These are phyloP conservation scores for Vitis rupestris DNA, from an alignment of 164 flowering plant species.

Conservation along the genomic window DNA sequence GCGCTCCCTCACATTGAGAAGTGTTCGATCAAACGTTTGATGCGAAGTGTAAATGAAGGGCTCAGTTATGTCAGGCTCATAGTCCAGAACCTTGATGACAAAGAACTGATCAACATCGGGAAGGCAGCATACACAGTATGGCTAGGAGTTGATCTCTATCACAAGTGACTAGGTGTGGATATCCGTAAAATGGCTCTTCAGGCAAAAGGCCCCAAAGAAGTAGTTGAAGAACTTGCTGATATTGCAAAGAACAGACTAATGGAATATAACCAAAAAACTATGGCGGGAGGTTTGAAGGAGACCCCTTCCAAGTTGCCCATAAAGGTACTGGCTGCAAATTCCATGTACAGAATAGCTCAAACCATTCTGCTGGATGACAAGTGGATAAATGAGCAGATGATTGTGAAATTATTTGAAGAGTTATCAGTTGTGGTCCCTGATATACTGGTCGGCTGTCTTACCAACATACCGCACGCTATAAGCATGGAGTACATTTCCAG, in stretches of 20 bases:
- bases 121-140: slow-evolving; percentile 57
- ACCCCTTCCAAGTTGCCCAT: slow-evolving; percentile 44
- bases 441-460: slow-evolving; percentile 54
- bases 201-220: slow-evolving; percentile 33
- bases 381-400: slow-evolving; percentile 2
- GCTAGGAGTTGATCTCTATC: slow-evolving; percentile 48
- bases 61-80: slow-evolving; percentile 37
- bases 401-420: slow-evolving; percentile 28
- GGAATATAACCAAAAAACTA: slow-evolving; percentile 21
- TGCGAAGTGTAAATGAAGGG: slow-evolving; percentile 39
- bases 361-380: slow-evolving; percentile 30
- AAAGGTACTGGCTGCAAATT: slow-evolving; percentile 51
- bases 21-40: slow-evolving; percentile 15
- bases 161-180: slow-evolving; percentile 51
- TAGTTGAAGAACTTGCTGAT: slow-evolving; percentile 34
- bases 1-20: slow-evolving; percentile 42
- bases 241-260: slow-evolving; percentile 24
- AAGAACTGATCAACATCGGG: slow-evolving; percentile 25
- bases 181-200: slow-evolving; percentile 36
- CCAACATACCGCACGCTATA: slow-evolving; percentile 40
- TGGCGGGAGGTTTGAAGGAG: slow-evolving; percentile 17
- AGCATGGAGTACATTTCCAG: slow-evolving; percentile 30
- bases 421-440: slow-evolving; percentile 39
- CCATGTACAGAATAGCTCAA: slow-evolving; percentile 55
- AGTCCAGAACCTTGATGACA: slow-evolving; percentile 36